Evolutionary conservation across 192 early-diverging fungal genomes (phyloP), one percentile per base, ranked within the genome.

Genomic region (Gigaspora rosea): DNA sequence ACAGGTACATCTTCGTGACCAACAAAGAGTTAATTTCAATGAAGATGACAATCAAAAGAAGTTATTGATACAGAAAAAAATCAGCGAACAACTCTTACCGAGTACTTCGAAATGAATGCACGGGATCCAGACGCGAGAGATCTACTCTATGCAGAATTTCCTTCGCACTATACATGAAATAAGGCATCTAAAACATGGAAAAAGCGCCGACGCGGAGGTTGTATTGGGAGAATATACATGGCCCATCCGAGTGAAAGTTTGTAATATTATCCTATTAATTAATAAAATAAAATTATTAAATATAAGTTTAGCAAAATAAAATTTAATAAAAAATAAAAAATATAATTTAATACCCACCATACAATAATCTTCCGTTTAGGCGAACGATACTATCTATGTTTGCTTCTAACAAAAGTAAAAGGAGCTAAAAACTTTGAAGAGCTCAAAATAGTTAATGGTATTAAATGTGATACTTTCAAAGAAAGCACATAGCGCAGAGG

Each of bases 351-450:
- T 41, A 41, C 36, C 5, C 36, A 41, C 36, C 5, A 41, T 41
- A 41, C 36, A 41, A 41, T 41, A 41, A 41, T 41, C 36, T n/a
- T 41, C 36, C 5, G 5, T 41, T 41, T 41, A 47, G 80, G 81
- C 6, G 73, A 81, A 33, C 15, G 76, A 27, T 82, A 73, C 22
- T 82, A 82, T 49, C 74, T 82, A 2, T 66, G 56, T 20, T n/a
- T 79, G 20, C 65, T 81, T 27, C 64, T 81, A 12, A 61, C 32
- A 20, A 63, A 32, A 41, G 65, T 81, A n/a, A 33, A 35, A 49
- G 33, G 52, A 51, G 70, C 80, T 15, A 75, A 9, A 52, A 74
- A 64, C 1, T 81, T 71, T 48, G 77, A 75, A 22, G 56, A 82
- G 27, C 10, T 79, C 12, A 49, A 72, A 27, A 78, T 65, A 15